Percentiles rank a stretch among this genome's conserved stretches.
Evolutionary conservation across 768 basidiomycete species (phyloP).

Genomic region (Mycena sanguinolenta): DNA sequence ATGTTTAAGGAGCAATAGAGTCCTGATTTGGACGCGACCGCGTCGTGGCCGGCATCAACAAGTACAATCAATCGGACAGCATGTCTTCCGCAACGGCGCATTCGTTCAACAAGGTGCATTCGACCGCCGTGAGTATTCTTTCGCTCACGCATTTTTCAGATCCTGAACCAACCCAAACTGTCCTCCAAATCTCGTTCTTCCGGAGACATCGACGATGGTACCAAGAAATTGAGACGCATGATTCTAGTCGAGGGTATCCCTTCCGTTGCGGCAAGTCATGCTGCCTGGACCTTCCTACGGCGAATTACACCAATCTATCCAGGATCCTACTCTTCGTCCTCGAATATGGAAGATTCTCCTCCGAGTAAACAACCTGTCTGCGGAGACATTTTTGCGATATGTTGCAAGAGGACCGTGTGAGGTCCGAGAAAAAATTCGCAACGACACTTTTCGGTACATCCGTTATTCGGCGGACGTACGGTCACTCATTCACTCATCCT

Average conservation of each 20-base stretch:
- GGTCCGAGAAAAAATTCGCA: conserved; percentile 92
- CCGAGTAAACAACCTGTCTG: conserved; percentile 82
- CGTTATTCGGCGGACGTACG: background rate
- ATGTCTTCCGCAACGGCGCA: conserved; percentile 65
- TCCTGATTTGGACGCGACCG: conserved; percentile 15
- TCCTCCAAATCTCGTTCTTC: conserved; percentile 74
- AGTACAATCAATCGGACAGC: background rate
- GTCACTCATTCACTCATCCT: conserved; percentile 29
- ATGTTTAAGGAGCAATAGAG: conserved; percentile 50
- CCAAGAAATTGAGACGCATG: conserved; percentile 88
- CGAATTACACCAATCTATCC: conserved; percentile 4
- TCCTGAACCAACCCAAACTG: conserved; percentile 77
- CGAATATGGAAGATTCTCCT: conserved; percentile 96
- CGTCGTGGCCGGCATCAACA: conserved; percentile 1
- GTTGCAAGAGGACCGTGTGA: conserved; percentile 88
- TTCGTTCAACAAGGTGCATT: conserved; percentile 74
- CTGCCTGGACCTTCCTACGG: background rate
- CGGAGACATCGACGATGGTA: conserved; percentile 77
- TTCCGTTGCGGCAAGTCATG: conserved; percentile 66
- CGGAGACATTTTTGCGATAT: conserved; percentile 81
- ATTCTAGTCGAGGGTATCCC: conserved; percentile 95
- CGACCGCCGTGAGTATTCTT: background rate
- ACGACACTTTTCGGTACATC: conserved; percentile 92
- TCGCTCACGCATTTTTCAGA: conserved; percentile 38
- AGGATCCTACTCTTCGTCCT: conserved; percentile 90